phyloP scores from a whole-genome alignment of 306 rosid genomes.

The Lathyrus sativus region DNA sequence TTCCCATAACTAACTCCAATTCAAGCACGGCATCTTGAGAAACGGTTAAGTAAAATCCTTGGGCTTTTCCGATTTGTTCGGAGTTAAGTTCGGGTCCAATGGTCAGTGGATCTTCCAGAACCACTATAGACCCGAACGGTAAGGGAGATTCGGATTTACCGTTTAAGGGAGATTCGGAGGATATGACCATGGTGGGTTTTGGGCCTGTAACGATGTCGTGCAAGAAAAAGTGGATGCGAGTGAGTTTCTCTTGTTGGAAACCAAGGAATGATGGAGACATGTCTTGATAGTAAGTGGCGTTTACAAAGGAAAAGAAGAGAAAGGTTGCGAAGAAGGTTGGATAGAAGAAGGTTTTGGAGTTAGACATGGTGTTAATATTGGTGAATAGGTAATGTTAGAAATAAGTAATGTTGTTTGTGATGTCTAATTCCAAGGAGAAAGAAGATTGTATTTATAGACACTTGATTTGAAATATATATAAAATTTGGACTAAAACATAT shows the following conservation, averaged over 20 bases:
- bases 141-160: conserved; percentile 33
- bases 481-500: too few relatives aligned
- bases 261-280: conserved; percentile 35
- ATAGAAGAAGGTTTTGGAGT: conserved; percentile 7
- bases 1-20: conserved; percentile 38
- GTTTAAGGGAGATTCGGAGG: conserved; percentile 32
- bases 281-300: conserved; percentile 14
- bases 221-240: conserved; percentile 58
- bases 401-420: neutral
- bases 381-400: neutral
- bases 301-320: conserved; percentile 2
- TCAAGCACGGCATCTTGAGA: neutral
- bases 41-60: conserved; percentile 43
- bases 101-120: conserved; percentile 51
- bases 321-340: neutral
- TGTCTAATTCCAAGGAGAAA: neutral
- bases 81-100: conserved; percentile 41
- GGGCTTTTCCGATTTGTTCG: conserved; percentile 50
- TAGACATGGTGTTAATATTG: neutral
- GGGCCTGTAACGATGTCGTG: conserved; percentile 49
- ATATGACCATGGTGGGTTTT: conserved; percentile 39
- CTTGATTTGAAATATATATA: neutral
- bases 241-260: conserved; percentile 47
- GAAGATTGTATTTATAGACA: neutral
- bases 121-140: conserved; percentile 47